A percentile compares a stretch with the other conserved stretches of the same genome.
Conservation (phyloP, 202 grass and related monocot genomes). For the Schoenoplectus tabernaemontani region DNA sequence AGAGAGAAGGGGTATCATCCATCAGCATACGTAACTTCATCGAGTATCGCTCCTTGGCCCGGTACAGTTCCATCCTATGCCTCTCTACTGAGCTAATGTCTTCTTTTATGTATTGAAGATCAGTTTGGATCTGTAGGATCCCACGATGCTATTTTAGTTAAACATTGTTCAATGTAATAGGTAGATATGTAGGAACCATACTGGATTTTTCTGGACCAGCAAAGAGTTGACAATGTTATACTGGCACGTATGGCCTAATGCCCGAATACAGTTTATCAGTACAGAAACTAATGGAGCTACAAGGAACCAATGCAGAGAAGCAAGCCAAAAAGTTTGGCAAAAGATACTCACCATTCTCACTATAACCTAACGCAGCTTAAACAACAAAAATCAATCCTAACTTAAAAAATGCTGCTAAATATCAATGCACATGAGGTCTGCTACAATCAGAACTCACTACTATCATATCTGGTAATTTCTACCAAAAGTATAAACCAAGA, state of each 20-base stretch:
- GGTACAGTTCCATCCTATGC: conserved; percentile 70
- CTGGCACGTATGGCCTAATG: not conserved
- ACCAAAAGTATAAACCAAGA: not conserved
- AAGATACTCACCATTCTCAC: not conserved
- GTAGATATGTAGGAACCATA: not conserved
- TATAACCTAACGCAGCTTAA: not conserved
- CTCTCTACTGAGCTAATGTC: conserved; percentile 83
- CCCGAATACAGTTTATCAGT: not conserved
- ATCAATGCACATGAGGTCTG: not conserved
- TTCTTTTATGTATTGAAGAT: conserved; percentile 97
- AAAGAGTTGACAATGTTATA: not conserved
- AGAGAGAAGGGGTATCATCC: conserved; percentile 52
- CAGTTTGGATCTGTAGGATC: conserved; percentile 77
- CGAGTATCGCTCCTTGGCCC: conserved; percentile 90
- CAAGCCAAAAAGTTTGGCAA: not conserved
- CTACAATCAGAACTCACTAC: not conserved
- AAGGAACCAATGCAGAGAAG: not conserved
- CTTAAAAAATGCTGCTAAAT: not conserved
- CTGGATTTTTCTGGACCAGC: not conserved
- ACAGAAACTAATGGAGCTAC: not conserved
- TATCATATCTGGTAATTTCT: not conserved
- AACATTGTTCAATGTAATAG: not conserved
- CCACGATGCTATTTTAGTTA: not conserved
- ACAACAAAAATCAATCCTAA: not conserved
- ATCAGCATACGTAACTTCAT: conserved; percentile 89